A percentile compares a stretch with the other conserved stretches of the same genome.
phyloP scores from a whole-genome alignment of 2,329 filamentous ascomycete species.

The Colletotrichum horii region DNA sequence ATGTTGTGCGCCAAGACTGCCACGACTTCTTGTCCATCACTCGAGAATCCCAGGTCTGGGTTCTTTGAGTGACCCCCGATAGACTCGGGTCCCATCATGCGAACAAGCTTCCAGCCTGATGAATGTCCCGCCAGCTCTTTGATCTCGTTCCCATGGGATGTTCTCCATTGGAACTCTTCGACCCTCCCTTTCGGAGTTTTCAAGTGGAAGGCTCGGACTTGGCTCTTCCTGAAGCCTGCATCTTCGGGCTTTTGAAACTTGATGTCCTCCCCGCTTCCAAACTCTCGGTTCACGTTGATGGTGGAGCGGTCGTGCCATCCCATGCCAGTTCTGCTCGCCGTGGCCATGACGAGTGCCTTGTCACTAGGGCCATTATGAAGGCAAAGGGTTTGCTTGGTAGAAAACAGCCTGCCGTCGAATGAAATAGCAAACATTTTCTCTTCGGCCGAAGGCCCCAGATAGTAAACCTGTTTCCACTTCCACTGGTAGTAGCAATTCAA shows the following conservation, averaged over 20 bases:
- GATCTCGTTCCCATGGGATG: conserved; percentile 9
- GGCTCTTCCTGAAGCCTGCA: neutral
- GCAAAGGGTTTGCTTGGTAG: conserved; percentile 1
- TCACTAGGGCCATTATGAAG: conserved; percentile 2
- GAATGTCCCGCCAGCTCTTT: conserved; percentile 9
- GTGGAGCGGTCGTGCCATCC: neutral
- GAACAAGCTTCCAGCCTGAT: conserved; percentile 21
- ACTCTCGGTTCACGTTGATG: neutral
- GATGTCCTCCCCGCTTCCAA: neutral
- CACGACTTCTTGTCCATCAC: conserved; percentile 23
- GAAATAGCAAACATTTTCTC: neutral
- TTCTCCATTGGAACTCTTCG: conserved; percentile 22
- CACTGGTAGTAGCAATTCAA: conserved; percentile 10
- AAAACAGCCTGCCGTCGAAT: neutral
- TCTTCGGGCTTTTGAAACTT: neutral
- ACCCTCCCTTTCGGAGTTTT: neutral
- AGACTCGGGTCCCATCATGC: neutral
- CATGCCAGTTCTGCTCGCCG: neutral
- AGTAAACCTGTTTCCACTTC: conserved; percentile 7
- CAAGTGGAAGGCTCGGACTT: neutral
- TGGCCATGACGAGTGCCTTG: neutral
- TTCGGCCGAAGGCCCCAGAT: conserved; percentile 1
- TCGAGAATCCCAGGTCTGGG: conserved; percentile 2
- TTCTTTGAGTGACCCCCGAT: neutral
- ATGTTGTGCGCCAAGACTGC: conserved; percentile 18